phyloP scores from a whole-genome alignment of 208 protist species.

The Trypanosomatidae sp. region DNA sequence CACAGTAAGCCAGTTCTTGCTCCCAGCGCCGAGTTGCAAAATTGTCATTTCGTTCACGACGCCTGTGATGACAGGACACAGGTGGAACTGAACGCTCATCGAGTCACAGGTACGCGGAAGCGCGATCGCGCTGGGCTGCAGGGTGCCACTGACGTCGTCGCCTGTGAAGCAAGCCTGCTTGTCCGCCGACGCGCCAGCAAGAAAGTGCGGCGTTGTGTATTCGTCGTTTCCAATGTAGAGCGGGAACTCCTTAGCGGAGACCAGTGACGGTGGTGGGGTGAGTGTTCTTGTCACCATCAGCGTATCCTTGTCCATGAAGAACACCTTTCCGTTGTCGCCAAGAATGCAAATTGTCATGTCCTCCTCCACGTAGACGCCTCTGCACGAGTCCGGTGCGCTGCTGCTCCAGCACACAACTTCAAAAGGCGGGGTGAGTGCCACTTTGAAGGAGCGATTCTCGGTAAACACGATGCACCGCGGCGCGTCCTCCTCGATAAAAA shows the following conservation, averaged over 20 bases:
- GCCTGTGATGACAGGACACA: conserved; percentile 38
- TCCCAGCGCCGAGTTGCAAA: conserved; percentile 38
- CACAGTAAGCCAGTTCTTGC: conserved; percentile 62
- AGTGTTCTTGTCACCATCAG: conserved; percentile 31
- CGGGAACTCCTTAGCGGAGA: conserved; percentile 22
- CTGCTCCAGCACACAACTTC: conserved; percentile 25
- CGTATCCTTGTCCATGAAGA: conserved; percentile 54
- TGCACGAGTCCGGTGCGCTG: conserved; percentile 25
- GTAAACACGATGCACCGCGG: conserved; percentile 39
- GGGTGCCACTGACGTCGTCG: conserved; percentile 34
- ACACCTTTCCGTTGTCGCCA: conserved; percentile 31
- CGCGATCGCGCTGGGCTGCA: conserved; percentile 36
- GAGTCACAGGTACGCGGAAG: conserved; percentile 65
- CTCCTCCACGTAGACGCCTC: conserved; percentile 31
- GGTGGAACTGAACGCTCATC: conserved; percentile 78
- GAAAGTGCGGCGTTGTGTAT: conserved; percentile 54
- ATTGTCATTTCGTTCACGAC: conserved; percentile 41
- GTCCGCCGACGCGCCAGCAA: conserved; percentile 20
- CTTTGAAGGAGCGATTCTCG: conserved; percentile 28
- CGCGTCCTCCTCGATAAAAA: conserved; percentile 21
- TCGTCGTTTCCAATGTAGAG: conserved; percentile 51
- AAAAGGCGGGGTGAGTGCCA: conserved; percentile 20
- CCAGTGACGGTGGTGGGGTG: conserved; percentile 6
- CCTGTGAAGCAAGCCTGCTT: conserved; percentile 30
- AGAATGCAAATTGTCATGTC: conserved; percentile 47